phyloP scores from a whole-genome alignment of 2,329 filamentous ascomycete genomes.

The Pseudocercospora musae region DNA sequence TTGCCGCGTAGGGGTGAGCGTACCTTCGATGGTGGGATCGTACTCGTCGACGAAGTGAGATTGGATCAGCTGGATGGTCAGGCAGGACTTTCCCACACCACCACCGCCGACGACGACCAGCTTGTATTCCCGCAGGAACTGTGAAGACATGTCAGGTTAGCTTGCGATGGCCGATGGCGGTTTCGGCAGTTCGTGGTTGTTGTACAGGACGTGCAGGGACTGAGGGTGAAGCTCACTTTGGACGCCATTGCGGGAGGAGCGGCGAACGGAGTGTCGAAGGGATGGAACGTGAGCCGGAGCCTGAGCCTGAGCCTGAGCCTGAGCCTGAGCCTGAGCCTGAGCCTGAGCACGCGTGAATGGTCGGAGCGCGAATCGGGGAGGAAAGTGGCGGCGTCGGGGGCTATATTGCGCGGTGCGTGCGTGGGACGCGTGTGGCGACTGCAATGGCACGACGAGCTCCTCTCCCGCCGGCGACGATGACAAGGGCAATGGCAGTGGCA shows the following conservation, averaged over 20 bases:
- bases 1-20: constrained; percentile 30
- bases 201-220: constrained; percentile 11
- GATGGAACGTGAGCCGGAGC: constrained; percentile 3
- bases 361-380: neutral
- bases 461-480: neutral
- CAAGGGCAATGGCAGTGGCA: neutral
- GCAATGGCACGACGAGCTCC: neutral
- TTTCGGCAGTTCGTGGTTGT: constrained; percentile 6
- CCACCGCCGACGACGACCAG: constrained; percentile 92
- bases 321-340: too few species aligned
- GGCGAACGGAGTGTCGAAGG: constrained; percentile 1
- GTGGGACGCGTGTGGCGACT: neutral
- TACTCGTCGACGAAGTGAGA: constrained; percentile 99
- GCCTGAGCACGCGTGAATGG: neutral
- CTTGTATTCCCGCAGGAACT: constrained; percentile 55
- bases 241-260: constrained; percentile 29
- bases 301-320: too few species aligned
- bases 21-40: constrained; percentile 98
- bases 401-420: neutral
- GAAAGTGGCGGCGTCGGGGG: constrained; percentile 2
- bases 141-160: constrained; percentile 21
- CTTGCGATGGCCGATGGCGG: constrained; percentile 2
- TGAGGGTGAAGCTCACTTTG: constrained; percentile 29
- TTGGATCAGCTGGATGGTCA: constrained; percentile 81
- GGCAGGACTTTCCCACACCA: constrained; percentile 97